phyloP scores from a whole-genome alignment of 352 stramenopile genomes.

The Thalassiosira pacifica region DNA sequence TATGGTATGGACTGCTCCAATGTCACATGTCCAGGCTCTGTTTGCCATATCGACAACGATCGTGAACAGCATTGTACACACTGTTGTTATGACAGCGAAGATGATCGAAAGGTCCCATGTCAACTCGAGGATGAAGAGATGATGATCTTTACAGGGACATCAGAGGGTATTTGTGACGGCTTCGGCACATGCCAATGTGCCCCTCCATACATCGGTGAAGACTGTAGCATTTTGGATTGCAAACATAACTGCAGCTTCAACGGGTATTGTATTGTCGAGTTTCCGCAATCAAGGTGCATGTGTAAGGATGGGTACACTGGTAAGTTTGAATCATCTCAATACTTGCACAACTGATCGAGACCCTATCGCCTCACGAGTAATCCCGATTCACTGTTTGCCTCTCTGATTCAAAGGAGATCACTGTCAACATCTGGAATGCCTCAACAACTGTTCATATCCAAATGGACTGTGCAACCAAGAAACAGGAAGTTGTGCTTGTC shows the following conservation, averaged over 20 bases:
- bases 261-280: conserved; percentile 96
- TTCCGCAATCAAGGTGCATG: conserved; percentile 94
- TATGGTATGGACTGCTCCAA: conserved; percentile 97
- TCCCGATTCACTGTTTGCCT: background rate
- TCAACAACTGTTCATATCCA: conserved; percentile 98
- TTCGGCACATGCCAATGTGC: conserved; percentile 95
- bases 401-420: conserved; percentile 86
- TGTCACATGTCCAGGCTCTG: conserved; percentile 93
- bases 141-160: conserved; percentile 87
- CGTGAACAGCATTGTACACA: conserved; percentile 91
- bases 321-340: too few species aligned
- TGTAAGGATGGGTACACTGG: conserved; percentile 92
- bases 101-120: conserved; percentile 92
- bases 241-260: conserved; percentile 92
- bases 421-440: conserved; percentile 93
- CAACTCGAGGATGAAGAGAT: conserved; percentile 79
- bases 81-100: conserved; percentile 91
- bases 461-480: conserved; percentile 93
- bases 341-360: too few species aligned
- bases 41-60: conserved; percentile 92
- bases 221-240: conserved; percentile 95
- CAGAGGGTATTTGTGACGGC: conserved; percentile 95
- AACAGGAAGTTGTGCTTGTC: conserved; percentile 91
- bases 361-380: too few species aligned
- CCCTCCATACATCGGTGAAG: conserved; percentile 92